A percentile compares a stretch with the other conserved stretches of the same genome.
These are phyloP conservation scores for Orobanche coerulescens DNA, from an alignment of 257 asterid species.

Conservation along the genomic window DNA sequence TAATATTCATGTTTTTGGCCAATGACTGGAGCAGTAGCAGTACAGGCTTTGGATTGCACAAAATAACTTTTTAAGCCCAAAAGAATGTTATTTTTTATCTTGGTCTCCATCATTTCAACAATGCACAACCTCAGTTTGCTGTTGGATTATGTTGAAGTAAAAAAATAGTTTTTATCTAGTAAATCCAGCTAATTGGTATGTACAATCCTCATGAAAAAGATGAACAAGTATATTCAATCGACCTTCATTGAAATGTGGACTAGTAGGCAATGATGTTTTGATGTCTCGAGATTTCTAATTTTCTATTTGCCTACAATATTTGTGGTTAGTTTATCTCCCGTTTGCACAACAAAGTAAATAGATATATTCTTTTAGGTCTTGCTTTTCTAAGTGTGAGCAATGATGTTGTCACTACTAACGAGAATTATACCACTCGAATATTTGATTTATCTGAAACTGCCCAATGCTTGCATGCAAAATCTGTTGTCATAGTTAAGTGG, in stretches of 20 bases:
- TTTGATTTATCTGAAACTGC: neutral
- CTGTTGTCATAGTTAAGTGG: neutral
- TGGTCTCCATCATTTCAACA: neutral
- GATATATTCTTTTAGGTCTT: neutral
- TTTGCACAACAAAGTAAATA: no score
- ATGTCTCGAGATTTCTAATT: neutral
- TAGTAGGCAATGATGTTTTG: neutral
- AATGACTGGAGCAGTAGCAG: no score
- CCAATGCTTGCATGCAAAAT: neutral
- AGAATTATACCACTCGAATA: neutral
- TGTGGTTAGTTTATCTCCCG: neutral
- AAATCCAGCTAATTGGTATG: neutral
- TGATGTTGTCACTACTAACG: neutral
- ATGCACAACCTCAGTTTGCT: neutral
- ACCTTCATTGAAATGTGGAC: neutral
- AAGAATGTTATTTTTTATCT: no score
- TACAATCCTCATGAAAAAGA: neutral
- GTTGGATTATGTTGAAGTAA: neutral
- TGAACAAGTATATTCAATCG: neutral
- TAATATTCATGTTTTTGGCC: no score
- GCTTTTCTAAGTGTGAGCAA: neutral
- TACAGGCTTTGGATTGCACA: no score
- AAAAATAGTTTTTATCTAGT: neutral
- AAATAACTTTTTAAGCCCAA: no score
- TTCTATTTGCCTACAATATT: neutral